Percentiles rank a stretch among this genome's conserved stretches.
phyloP scores from a whole-genome alignment of 2,329 filamentous ascomycete genomes.

The Graphiopsis chlorocephala region DNA sequence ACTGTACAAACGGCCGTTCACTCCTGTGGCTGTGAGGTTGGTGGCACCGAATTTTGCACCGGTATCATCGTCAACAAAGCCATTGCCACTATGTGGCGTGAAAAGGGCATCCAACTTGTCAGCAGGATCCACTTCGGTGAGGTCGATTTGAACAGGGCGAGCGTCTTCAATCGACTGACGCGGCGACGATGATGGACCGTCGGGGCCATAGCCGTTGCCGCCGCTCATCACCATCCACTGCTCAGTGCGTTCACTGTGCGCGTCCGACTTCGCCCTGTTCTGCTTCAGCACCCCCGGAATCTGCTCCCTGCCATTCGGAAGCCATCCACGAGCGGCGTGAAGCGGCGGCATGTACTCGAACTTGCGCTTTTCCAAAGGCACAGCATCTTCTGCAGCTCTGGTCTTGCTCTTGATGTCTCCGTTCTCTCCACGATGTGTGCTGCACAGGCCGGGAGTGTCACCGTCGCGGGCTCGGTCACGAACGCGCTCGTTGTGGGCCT shows the following conservation, averaged over 20 bases:
- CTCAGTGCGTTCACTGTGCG: neutral
- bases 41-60: neutral
- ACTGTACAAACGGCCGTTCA: neutral
- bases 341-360: conserved; percentile 21
- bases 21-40: neutral
- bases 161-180: neutral
- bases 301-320: conserved; percentile 15
- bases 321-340: conserved; percentile 21
- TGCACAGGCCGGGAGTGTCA: neutral
- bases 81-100: neutral
- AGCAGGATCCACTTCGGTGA: neutral
- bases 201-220: neutral
- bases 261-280: neutral
- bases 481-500: conserved; percentile 21
- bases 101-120: neutral
- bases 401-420: conserved; percentile 5
- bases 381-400: conserved; percentile 23
- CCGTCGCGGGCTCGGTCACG: neutral
- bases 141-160: neutral
- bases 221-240: neutral
- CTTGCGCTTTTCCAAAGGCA: conserved; percentile 9
- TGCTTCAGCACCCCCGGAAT: neutral
- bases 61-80: neutral
- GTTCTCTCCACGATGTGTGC: neutral
- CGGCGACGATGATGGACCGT: neutral